Percentiles rank a stretch among this genome's conserved stretches.
These are phyloP conservation scores for Rhododendron griersonianum DNA, from an alignment of 148 eudicot species.

Conservation along the genomic window DNA sequence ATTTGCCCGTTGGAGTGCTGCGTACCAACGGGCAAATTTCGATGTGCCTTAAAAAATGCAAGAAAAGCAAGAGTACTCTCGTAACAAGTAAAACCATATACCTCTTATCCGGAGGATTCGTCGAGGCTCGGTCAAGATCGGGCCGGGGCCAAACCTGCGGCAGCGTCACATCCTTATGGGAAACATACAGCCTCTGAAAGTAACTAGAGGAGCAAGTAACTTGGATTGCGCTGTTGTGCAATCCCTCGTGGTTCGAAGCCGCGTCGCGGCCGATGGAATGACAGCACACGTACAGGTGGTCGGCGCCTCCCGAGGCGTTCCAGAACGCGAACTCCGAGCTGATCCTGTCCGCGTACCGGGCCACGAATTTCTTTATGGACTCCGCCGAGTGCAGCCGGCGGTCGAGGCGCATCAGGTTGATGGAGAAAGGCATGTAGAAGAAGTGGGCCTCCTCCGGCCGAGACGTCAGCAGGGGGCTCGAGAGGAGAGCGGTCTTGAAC, in stretches of 20 bases:
- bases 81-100: background rate
- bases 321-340: conserved; percentile 21
- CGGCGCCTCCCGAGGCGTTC: conserved; percentile 43
- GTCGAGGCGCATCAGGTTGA: conserved; percentile 35
- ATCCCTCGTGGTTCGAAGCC: conserved; percentile 17
- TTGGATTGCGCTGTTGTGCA: conserved; percentile 32
- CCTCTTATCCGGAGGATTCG: conserved; percentile 34
- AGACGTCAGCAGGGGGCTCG: conserved; percentile 21
- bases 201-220: conserved; percentile 37
- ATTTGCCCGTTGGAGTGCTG: no score
- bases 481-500: conserved; percentile 31
- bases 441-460: conserved; percentile 31
- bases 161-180: conserved; percentile 38
- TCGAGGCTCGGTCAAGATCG: background rate
- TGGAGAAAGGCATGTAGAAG: conserved; percentile 46
- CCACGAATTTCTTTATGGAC: conserved; percentile 27
- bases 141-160: conserved; percentile 45
- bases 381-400: conserved; percentile 24
- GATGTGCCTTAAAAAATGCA: background rate
- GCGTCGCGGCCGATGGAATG: conserved; percentile 44
- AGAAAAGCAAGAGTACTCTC: background rate
- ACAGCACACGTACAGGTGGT: conserved; percentile 36
- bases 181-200: conserved; percentile 38
- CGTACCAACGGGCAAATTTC: no score
- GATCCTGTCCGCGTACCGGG: conserved; percentile 18